Conservation (phyloP, 192 early-diverging fungal species). For the Coemansia sp. region DNA sequence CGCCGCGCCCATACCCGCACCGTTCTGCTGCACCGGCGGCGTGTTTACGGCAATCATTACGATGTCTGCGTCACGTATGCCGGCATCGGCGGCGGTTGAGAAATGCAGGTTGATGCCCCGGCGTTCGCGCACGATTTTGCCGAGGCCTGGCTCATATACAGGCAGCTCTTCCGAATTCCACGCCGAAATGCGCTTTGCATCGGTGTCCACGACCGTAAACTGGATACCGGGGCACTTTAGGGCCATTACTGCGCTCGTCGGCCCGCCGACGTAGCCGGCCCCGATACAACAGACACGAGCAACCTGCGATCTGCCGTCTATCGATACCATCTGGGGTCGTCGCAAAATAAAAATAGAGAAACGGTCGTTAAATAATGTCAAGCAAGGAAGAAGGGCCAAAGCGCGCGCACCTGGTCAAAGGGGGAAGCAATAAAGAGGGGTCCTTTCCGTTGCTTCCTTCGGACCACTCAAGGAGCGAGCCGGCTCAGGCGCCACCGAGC, state of each 20-base stretch:
- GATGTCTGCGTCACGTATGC: constrained; percentile 73
- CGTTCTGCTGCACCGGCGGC: constrained; percentile 72
- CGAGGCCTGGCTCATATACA: constrained; percentile 89
- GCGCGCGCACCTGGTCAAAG: too few relatives aligned
- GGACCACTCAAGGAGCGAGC: too few relatives aligned
- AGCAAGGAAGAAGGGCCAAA: too few relatives aligned
- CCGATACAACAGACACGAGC: constrained; percentile 89
- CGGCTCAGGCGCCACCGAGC: too few relatives aligned
- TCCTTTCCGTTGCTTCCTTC: too few relatives aligned
- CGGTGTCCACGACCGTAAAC: constrained; percentile 87
- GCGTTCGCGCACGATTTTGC: constrained; percentile 68
- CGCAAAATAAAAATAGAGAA: too few relatives aligned
- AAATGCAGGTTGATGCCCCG: constrained; percentile 85
- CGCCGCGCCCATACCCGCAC: constrained; percentile 60
- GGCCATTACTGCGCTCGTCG: constrained; percentile 89
- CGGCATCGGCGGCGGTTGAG: constrained; percentile 70
- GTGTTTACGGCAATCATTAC: constrained; percentile 95
- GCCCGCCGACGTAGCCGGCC: constrained; percentile 94
- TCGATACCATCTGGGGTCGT: constrained; percentile 3
- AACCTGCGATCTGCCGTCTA: not conserved
- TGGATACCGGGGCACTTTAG: constrained; percentile 80
- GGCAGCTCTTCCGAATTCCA: constrained; percentile 88
- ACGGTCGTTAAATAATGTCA: too few relatives aligned
- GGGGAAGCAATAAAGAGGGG: too few relatives aligned
- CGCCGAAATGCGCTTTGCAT: constrained; percentile 69